Evolutionary conservation across 1,139 yeast species (phyloP).

Genomic region (Diutina ranongensis): DNA sequence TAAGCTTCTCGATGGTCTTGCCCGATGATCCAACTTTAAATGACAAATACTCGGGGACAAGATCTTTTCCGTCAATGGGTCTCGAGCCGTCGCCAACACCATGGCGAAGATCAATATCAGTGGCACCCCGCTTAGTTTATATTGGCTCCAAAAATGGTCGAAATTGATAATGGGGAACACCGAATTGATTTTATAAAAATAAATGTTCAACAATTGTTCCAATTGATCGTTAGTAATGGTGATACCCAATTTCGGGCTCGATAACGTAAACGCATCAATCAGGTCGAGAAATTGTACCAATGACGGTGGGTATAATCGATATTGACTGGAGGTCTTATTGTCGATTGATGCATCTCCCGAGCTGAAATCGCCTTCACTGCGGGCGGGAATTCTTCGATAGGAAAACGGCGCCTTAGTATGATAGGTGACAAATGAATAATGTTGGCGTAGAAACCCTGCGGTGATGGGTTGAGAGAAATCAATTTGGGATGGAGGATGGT

Average conservation of each 20-base stretch:
- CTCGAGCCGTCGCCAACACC: constrained; percentile 19
- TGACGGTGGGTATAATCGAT: not conserved
- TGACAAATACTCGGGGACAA: constrained; percentile 13
- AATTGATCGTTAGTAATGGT: constrained; percentile 13
- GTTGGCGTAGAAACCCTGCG: no score
- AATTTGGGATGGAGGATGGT: not conserved
- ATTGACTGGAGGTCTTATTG: not conserved
- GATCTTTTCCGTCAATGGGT: constrained; percentile 19
- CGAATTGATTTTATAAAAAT: constrained; percentile 21
- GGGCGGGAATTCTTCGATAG: no score
- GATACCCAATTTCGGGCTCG: constrained; percentile 17
- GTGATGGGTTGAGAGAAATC: not conserved
- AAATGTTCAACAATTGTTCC: constrained; percentile 16
- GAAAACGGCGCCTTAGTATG: no score
- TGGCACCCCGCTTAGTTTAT: constrained; percentile 14
- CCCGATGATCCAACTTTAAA: constrained; percentile 9
- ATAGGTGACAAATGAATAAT: no score
- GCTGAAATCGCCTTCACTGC: no score
- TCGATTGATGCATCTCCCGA: no score
- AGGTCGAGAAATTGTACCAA: constrained; percentile 10
- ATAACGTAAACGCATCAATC: constrained; percentile 24
- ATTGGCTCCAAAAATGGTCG: constrained; percentile 19
- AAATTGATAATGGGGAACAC: constrained; percentile 23
- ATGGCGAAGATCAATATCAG: constrained; percentile 18
- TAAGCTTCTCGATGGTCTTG: not conserved